phyloP scores from a whole-genome alignment of 2,329 filamentous ascomycete species.

The Corynespora cassiicola region DNA sequence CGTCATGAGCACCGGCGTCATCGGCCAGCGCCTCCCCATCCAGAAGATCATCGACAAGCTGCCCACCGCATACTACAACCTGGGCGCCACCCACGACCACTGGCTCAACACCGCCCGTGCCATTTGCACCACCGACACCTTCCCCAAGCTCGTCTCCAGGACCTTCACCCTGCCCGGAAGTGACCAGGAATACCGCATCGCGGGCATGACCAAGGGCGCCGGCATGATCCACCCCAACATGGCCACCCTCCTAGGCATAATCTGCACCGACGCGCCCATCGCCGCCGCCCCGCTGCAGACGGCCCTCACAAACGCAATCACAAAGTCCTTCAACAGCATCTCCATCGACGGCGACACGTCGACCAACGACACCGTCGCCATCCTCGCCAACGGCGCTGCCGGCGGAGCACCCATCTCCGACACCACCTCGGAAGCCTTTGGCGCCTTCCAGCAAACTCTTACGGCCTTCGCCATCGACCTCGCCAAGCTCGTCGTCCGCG shows the following conservation, averaged over 20 bases:
- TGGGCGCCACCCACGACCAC: slow-evolving; percentile 79
- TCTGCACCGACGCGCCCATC: slow-evolving; percentile 90
- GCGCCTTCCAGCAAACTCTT: slow-evolving; percentile 73
- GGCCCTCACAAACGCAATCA: slow-evolving; percentile 76
- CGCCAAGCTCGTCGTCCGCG: slow-evolving; percentile 90
- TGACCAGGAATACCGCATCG: slow-evolving; percentile 79
- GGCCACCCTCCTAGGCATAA: slow-evolving; percentile 90
- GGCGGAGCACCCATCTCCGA: slow-evolving; percentile 70
- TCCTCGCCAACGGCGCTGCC: slow-evolving; percentile 87
- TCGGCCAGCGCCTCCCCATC: slow-evolving; percentile 92
- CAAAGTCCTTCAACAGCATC: slow-evolving; percentile 90
- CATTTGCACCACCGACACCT: slow-evolving; percentile 98
- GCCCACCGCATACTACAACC: slow-evolving; percentile 73
- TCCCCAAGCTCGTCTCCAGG: slow-evolving; percentile 90
- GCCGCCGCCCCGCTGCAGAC: slow-evolving; percentile 69
- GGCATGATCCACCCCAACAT: slow-evolving; percentile 99
- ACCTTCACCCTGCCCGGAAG: slow-evolving; percentile 85
- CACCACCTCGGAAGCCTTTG: slow-evolving; percentile 66
- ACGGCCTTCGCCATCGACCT: slow-evolving; percentile 82
- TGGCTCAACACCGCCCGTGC: slow-evolving; percentile 88
- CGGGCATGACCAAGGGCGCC: slow-evolving; percentile 96
- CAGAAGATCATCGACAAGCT: slow-evolving; percentile 86
- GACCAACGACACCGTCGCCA: slow-evolving; percentile 88
- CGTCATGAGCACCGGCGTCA: slow-evolving; percentile 98
- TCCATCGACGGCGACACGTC: slow-evolving; percentile 91